Evolutionary conservation across 306 rosid genomes (phyloP).

Genomic region (Oxytropis ochrocephala): DNA sequence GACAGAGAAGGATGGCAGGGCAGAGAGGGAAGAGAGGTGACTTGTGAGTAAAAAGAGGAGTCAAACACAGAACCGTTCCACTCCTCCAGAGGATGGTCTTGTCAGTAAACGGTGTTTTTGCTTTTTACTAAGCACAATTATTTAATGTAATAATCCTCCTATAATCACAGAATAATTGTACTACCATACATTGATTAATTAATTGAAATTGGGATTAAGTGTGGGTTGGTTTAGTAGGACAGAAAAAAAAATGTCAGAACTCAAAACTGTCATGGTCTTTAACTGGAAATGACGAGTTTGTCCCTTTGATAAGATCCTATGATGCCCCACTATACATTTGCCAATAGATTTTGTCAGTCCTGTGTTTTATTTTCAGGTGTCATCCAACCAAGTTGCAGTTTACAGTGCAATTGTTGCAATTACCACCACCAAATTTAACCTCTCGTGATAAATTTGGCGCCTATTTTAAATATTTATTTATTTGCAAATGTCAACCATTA

Average conservation of each 20-base stretch:
- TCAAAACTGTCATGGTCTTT: slow-evolving; percentile 20
- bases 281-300: slow-evolving; percentile 17
- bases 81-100: slow-evolving; percentile 20
- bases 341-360: slow-evolving; percentile 15
- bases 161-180: slow-evolving; percentile 43
- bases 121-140: background rate
- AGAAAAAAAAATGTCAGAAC: slow-evolving; percentile 8
- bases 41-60: slow-evolving; percentile 58
- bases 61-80: slow-evolving; percentile 32
- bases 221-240: slow-evolving; percentile 10
- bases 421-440: background rate
- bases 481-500: too few species aligned
- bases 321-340: background rate
- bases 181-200: slow-evolving; percentile 13
- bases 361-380: background rate
- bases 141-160: background rate
- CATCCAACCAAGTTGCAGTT: background rate
- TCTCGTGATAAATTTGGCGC: background rate
- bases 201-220: background rate
- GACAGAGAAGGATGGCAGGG: background rate
- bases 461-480: too few species aligned
- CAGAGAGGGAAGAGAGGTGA: background rate
- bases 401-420: background rate
- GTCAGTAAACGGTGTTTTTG: slow-evolving; percentile 21
- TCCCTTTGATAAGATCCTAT: slow-evolving; percentile 8